Evolutionary conservation across 306 rosid species (phyloP).

Genomic region (Myrica gale): DNA sequence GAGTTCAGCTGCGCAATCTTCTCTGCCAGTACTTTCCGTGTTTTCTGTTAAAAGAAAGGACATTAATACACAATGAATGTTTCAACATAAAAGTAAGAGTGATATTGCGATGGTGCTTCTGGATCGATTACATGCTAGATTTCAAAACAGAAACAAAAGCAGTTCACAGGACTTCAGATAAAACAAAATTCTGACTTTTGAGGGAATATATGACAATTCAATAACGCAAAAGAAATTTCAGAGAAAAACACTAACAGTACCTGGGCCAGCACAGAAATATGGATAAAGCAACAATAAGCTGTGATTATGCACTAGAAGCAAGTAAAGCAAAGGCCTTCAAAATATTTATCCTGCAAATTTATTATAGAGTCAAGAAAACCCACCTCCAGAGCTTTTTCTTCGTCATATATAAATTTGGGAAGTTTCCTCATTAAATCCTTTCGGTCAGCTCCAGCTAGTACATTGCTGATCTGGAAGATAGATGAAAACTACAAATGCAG

Average conservation of each 20-base stretch:
- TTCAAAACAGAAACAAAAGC: slow-evolving; percentile 11
- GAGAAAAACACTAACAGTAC: background rate
- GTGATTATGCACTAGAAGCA: slow-evolving; percentile 11
- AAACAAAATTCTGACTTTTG: background rate
- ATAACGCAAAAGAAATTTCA: background rate
- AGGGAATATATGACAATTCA: slow-evolving; percentile 1
- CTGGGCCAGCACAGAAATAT: background rate
- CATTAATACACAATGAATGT: background rate
- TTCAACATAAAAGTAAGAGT: slow-evolving; percentile 15
- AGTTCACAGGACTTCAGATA: background rate
- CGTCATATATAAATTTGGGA: slow-evolving; percentile 93
- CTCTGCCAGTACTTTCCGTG: slow-evolving; percentile 68
- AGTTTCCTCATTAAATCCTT: slow-evolving; percentile 92
- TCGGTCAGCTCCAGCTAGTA: slow-evolving; percentile 75
- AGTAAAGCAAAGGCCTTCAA: slow-evolving; percentile 4
- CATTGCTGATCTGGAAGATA: slow-evolving; percentile 74
- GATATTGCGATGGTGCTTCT: background rate
- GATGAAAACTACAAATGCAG: slow-evolving; percentile 10
- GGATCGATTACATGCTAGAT: slow-evolving; percentile 11
- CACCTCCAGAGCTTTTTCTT: slow-evolving; percentile 96
- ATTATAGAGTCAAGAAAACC: slow-evolving; percentile 12
- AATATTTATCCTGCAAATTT: slow-evolving; percentile 16
- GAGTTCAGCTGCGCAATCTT: slow-evolving; percentile 86
- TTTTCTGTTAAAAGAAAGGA: slow-evolving; percentile 54
- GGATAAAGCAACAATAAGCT: background rate